Evolutionary conservation across 805 yeast species (phyloP).

Genomic region (Metschnikowia lunata): DNA sequence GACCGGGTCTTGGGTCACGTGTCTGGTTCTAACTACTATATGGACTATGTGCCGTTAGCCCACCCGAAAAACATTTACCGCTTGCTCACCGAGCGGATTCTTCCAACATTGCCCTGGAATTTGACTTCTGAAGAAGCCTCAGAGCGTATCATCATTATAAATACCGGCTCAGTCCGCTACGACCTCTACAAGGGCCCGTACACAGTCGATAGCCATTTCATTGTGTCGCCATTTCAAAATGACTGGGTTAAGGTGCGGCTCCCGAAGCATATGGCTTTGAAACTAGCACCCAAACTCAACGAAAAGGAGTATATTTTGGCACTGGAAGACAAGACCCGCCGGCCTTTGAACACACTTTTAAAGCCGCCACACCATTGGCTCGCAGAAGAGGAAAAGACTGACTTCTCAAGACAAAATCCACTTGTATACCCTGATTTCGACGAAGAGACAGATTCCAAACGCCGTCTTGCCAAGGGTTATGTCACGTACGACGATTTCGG

Average conservation of each 20-base stretch:
- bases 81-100: slow-evolving; percentile 52
- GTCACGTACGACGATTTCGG: slow-evolving; percentile 85
- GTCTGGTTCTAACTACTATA: slow-evolving; percentile 53
- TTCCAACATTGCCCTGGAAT: slow-evolving; percentile 42
- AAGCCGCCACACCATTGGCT: slow-evolving; percentile 14
- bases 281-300: slow-evolving; percentile 55
- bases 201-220: slow-evolving; percentile 73
- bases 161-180: slow-evolving; percentile 85
- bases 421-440: slow-evolving; percentile 6
- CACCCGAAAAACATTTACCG: slow-evolving; percentile 50
- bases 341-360: slow-evolving; percentile 3
- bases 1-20: slow-evolving; percentile 60
- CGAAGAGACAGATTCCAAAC: background rate
- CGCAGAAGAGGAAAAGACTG: background rate
- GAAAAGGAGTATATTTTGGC: slow-evolving; percentile 42
- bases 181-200: slow-evolving; percentile 83
- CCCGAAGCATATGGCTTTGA: slow-evolving; percentile 53
- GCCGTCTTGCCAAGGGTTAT: slow-evolving; percentile 57
- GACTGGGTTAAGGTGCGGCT: slow-evolving; percentile 67
- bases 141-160: slow-evolving; percentile 55
- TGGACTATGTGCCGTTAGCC: slow-evolving; percentile 58
- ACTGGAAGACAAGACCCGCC: background rate
- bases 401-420: background rate
- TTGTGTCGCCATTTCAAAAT: slow-evolving; percentile 81
- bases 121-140: slow-evolving; percentile 9